phyloP scores from a whole-genome alignment of 495 filamentous ascomycete genomes.

The Trichoderma orchidacearum region DNA sequence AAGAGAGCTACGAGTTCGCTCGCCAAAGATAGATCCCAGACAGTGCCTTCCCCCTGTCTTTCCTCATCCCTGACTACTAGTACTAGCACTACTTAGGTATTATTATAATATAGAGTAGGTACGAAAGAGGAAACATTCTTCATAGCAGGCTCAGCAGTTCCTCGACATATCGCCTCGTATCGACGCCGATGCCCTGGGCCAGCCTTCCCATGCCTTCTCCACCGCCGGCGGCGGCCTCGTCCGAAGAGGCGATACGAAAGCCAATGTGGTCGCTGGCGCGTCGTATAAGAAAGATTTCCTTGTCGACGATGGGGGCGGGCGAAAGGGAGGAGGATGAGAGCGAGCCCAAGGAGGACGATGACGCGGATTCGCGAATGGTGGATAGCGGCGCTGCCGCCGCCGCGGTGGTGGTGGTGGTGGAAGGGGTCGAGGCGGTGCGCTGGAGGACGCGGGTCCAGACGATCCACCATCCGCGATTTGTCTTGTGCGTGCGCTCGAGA shows the following conservation, averaged over 20 bases:
- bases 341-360: background rate
- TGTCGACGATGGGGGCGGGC: conserved; percentile 15
- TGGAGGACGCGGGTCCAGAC: conserved; percentile 71
- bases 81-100: too few relatives aligned
- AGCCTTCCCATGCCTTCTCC: conserved; percentile 49
- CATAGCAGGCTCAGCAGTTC: conserved; percentile 51
- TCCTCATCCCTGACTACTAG: too few relatives aligned
- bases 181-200: conserved; percentile 78
- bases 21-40: too few relatives aligned
- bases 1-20: too few relatives aligned
- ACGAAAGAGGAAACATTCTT: too few relatives aligned
- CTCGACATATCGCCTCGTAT: conserved; percentile 79
- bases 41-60: too few relatives aligned
- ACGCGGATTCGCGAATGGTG: background rate
- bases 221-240: conserved; percentile 27
- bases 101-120: too few relatives aligned
- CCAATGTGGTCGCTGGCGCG: conserved; percentile 53
- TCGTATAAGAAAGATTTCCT: conserved; percentile 69
- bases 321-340: background rate
- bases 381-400: background rate
- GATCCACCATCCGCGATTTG: conserved; percentile 87
- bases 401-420: background rate
- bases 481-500: conserved; percentile 82
- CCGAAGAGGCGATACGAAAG: conserved; percentile 19
- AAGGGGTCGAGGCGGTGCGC: conserved; percentile 7